Conservation (phyloP, 1,284 basidiomycete species). For the Moniliella sp. region DNA sequence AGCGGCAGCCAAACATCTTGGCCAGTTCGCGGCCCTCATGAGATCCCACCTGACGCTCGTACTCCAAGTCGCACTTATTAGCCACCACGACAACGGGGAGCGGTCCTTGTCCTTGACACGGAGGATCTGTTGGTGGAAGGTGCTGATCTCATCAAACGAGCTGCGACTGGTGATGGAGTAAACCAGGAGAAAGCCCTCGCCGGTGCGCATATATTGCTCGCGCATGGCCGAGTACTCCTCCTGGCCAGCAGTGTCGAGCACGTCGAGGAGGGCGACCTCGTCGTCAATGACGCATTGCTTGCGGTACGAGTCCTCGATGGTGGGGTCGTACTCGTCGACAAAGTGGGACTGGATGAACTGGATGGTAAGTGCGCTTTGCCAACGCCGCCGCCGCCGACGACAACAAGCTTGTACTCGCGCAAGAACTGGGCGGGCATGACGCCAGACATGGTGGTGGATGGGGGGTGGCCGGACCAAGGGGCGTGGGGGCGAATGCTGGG, state of each 20-base stretch:
- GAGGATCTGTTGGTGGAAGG: constrained; percentile 76
- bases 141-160: constrained; percentile 87
- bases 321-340: constrained; percentile 93
- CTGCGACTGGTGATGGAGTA: constrained; percentile 95
- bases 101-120: constrained; percentile 83
- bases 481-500: too few relatives aligned
- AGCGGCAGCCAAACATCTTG: constrained; percentile 83
- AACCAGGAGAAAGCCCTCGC: constrained; percentile 92
- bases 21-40: constrained; percentile 94
- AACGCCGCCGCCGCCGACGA: constrained; percentile 89
- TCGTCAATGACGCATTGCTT: constrained; percentile 54
- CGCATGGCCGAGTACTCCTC: constrained; percentile 98
- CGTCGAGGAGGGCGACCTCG: constrained; percentile 85
- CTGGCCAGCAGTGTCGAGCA: constrained; percentile 93
- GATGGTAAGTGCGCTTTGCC: constrained; percentile 92
- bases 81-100: constrained; percentile 90
- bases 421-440: constrained; percentile 50
- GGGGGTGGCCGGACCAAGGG: too few relatives aligned
- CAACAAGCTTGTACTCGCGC: constrained; percentile 42
- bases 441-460: too few relatives aligned
- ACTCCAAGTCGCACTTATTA: constrained; percentile 96
- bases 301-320: constrained; percentile 56
- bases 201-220: constrained; percentile 89
- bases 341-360: constrained; percentile 85
- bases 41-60: constrained; percentile 86